Percentiles rank a stretch among this genome's conserved stretches.
These are phyloP conservation scores for Paraphoma chrysanthemicola DNA, from an alignment of 2,329 filamentous ascomycete species.

Conservation along the genomic window DNA sequence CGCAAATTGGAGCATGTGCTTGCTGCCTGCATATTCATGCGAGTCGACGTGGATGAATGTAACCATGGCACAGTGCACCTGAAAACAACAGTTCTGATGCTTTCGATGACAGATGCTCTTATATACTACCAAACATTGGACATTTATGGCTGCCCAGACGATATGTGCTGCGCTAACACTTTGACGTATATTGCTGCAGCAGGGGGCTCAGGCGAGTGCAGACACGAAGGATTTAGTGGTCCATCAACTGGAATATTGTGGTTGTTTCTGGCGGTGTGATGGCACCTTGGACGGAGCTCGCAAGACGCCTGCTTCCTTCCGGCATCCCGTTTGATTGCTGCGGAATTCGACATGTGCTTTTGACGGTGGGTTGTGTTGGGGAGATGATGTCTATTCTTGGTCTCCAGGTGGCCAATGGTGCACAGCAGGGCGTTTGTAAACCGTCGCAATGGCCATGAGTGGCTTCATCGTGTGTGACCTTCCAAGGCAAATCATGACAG, in stretches of 20 bases:
- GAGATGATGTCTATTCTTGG: background rate
- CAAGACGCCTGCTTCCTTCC: background rate
- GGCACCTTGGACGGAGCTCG: background rate
- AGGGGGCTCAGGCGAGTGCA: background rate
- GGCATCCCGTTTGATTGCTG: background rate
- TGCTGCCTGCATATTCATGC: background rate
- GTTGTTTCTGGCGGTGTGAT: background rate
- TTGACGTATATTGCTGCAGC: no score
- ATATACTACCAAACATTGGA: no score
- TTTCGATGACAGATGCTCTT: no score
- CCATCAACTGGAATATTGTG: background rate
- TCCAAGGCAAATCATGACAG: background rate
- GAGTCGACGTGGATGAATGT: background rate
- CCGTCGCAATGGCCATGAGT: background rate
- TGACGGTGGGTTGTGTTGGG: background rate
- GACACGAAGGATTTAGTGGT: background rate
- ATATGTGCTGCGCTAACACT: no score
- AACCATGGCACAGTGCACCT: no score
- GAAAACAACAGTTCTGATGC: no score
- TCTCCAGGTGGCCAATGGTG: background rate
- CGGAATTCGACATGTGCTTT: background rate
- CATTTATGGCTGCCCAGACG: no score
- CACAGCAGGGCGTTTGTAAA: background rate
- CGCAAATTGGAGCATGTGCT: background rate
- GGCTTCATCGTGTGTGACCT: background rate